Evolutionary conservation across 306 rosid species (phyloP).

Genomic region (Lithocarpus polystachyus): DNA sequence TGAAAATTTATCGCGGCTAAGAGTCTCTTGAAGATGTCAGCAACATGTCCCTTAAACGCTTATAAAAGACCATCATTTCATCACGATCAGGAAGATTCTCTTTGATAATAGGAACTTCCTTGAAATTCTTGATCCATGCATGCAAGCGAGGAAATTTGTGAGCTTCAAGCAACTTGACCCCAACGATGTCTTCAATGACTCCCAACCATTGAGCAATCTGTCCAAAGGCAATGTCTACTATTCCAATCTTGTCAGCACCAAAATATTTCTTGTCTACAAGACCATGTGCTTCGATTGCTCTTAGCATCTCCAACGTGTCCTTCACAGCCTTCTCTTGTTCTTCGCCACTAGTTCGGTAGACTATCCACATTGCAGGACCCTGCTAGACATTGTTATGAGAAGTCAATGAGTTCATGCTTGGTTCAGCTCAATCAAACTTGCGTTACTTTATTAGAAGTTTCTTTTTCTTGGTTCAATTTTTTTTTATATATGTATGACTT

Average conservation of each 20-base stretch:
- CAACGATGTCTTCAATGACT: conserved; percentile 5
- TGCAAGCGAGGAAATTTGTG: conserved; percentile 19
- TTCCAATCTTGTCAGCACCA: conserved; percentile 25
- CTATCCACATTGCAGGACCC: not conserved
- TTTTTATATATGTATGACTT: no score
- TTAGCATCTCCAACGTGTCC: conserved; percentile 13
- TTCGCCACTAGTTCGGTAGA: not conserved
- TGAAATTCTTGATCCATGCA: conserved; percentile 24
- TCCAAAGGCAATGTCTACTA: conserved; percentile 28
- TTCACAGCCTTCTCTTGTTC: conserved; percentile 1
- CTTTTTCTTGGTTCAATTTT: no score
- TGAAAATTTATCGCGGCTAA: no score
- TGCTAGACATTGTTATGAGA: not conserved
- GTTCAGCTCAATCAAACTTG: no score
- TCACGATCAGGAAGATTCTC: conserved; percentile 24
- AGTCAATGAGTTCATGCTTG: no score
- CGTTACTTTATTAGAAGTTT: no score
- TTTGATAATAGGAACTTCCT: conserved; percentile 20
- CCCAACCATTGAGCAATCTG: conserved; percentile 17
- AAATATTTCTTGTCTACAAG: conserved; percentile 16
- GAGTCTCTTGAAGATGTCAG: not conserved
- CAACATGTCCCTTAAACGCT: not conserved
- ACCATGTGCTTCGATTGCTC: conserved; percentile 1
- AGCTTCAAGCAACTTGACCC: conserved; percentile 14
- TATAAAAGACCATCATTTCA: not conserved